phyloP scores from a whole-genome alignment of 805 yeast species.

The Candida pseudofarinosa region DNA sequence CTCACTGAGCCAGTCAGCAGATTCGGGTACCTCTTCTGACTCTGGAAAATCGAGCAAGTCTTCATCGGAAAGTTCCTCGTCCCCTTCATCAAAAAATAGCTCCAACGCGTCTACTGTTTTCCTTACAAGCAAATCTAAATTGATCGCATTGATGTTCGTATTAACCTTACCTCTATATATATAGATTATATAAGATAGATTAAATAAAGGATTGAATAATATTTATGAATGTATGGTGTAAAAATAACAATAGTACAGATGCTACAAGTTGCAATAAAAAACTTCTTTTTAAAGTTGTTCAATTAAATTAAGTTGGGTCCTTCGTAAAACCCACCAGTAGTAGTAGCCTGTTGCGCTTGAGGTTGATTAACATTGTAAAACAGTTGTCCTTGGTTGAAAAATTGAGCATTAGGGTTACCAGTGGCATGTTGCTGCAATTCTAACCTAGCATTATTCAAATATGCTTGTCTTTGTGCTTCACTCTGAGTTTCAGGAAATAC shows the following conservation, averaged over 20 bases:
- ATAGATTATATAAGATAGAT: background rate
- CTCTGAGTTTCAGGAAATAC: slow-evolving; percentile 65
- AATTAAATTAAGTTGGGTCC: slow-evolving; percentile 20
- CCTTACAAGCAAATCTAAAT: background rate
- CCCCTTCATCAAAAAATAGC: background rate
- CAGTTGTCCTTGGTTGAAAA: slow-evolving; percentile 12
- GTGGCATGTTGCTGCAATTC: slow-evolving; percentile 26
- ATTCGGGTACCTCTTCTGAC: background rate
- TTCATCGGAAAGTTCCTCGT: slow-evolving; percentile 1
- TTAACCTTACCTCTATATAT: slow-evolving; percentile 1
- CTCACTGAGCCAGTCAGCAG: background rate
- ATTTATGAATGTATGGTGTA: slow-evolving; percentile 1
- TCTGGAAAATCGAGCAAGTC: background rate
- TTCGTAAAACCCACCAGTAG: slow-evolving; percentile 9
- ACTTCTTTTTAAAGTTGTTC: too few relatives aligned
- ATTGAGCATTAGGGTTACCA: slow-evolving; percentile 11
- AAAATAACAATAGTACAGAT: background rate
- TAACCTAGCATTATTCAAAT: slow-evolving; percentile 32
- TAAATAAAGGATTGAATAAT: background rate
- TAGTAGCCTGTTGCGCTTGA: slow-evolving; percentile 14
- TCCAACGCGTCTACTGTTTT: background rate
- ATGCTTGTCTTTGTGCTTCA: slow-evolving; percentile 34
- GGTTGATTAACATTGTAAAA: slow-evolving; percentile 3
- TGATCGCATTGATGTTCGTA: background rate
- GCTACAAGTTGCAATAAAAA: too few relatives aligned